phyloP scores from a whole-genome alignment of 805 yeast species.

The Suhomyces kilbournensis region DNA sequence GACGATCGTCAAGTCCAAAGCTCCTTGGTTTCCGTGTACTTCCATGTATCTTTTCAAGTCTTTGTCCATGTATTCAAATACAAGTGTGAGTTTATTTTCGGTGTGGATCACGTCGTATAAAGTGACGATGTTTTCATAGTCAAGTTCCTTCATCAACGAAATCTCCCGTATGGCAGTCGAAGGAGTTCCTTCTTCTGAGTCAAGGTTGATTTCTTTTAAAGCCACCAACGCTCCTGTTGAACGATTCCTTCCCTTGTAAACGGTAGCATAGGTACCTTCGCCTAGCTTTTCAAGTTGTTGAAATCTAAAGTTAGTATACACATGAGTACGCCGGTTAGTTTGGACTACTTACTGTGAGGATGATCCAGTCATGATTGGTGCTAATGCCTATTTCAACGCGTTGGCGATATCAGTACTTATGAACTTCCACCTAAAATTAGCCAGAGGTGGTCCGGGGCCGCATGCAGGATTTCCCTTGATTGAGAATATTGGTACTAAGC shows the following conservation, averaged over 20 bases:
- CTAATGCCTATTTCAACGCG: background rate
- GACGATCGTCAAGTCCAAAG: constrained; percentile 67
- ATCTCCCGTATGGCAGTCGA: constrained; percentile 97
- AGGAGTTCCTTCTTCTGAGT: constrained; percentile 97
- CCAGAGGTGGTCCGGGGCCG: background rate
- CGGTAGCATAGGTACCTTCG: constrained; percentile 98
- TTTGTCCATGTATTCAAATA: constrained; percentile 89
- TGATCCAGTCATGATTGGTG: constrained; percentile 34
- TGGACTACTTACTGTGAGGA: constrained; percentile 41
- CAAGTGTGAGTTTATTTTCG: constrained; percentile 90
- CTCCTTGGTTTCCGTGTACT: constrained; percentile 70
- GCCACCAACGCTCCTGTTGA: constrained; percentile 90
- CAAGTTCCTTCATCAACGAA: constrained; percentile 89
- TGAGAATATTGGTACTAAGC: background rate
- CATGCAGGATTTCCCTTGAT: constrained; percentile 1
- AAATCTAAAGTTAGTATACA: constrained; percentile 27
- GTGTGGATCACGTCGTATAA: constrained; percentile 95
- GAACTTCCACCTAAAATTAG: background rate
- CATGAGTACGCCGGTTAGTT: too few relatives aligned
- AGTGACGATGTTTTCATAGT: constrained; percentile 89
- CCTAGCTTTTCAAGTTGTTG: constrained; percentile 78
- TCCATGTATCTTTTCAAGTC: constrained; percentile 96
- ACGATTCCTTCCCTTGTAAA: constrained; percentile 86
- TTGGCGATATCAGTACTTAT: background rate
- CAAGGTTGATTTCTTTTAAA: constrained; percentile 88